A percentile compares a stretch with the other conserved stretches of the same genome.
Conservation (phyloP, 1,284 basidiomycete species). For the Volvariella surrecta region DNA sequence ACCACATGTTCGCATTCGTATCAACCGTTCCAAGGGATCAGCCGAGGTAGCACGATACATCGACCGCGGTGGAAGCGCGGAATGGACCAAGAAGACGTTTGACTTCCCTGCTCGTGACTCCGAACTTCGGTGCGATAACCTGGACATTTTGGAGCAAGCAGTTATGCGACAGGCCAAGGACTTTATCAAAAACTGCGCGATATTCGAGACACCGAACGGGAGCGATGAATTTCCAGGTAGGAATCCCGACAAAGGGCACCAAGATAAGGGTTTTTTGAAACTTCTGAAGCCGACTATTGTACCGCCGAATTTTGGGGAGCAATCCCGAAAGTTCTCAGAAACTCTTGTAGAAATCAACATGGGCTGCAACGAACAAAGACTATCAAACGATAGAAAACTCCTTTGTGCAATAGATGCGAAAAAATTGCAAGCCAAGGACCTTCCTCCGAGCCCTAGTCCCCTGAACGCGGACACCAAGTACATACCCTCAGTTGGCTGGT, state of each 20-base stretch:
- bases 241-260: no score
- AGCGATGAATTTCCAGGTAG: no score
- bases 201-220: neutral
- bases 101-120: conserved; percentile 16
- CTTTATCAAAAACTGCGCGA: conserved; percentile 1
- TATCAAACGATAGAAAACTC: no score
- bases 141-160: conserved; percentile 25
- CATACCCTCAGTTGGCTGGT: conserved; percentile 32
- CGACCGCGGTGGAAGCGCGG: conserved; percentile 21
- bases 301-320: neutral
- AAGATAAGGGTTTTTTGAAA: no score
- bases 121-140: conserved; percentile 17
- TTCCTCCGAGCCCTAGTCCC: no score
- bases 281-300: no score
- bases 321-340: no score
- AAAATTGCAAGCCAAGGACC: no score
- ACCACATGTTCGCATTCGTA: conserved; percentile 31
- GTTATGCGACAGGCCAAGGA: conserved; percentile 1
- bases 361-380: no score
- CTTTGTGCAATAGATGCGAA: no score
- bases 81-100: conserved; percentile 36
- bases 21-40: conserved; percentile 27
- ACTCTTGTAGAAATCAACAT: no score
- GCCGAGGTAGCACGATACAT: conserved; percentile 35
- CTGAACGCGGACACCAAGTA: no score